Evolutionary conservation across 176 grass and related monocot species (phyloP), one percentile per base, ranked within the genome.

Genomic region (Oryza punctata): DNA sequence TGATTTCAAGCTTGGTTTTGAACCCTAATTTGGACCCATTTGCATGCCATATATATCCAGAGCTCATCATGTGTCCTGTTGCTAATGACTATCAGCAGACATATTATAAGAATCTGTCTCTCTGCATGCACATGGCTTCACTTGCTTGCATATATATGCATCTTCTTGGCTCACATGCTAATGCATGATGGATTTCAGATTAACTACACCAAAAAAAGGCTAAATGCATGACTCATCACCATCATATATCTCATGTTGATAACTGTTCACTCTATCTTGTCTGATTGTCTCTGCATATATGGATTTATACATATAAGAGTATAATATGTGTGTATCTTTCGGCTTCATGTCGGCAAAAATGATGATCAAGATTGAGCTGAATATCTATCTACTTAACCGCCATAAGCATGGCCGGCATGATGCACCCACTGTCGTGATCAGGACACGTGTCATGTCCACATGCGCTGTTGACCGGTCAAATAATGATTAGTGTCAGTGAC

Each of bases 281-380:
- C 33, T 35, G 33, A 35, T 35, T 35, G 33, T 60, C 54, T 23
- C 19, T 23, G 54, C 21, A n/a, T 60, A 60, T 60, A 23, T 60
- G 54, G 54, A 60, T 60, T 23, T 60, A 23, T 60, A 23, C 54
- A 60, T 23, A 23, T 23, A 23, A 23, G 7, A 60, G 9, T 8
- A 6, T 61, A 61, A 50, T 18, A 9, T 52, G 6, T 16, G 12
- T n/a, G 10, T 57, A 50, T 9, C 67, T 85, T 85, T 85, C 84
- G 67, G 84, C 75, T 21, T 19, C 83, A 78, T 85, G 83, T 85
- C 49, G 74, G 82, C 74, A 78, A 78, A 7, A 57, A 19, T 33
- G 69, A 3, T 24, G 47, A 77, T 59, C 1, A 23, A 65, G n/a
- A 61, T 61, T 61, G 8, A 24, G 14, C 52, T n/a, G 52, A 57